Evolutionary conservation across 768 basidiomycete species (phyloP).

Genomic region (Porpolomopsis calyptriformis): DNA sequence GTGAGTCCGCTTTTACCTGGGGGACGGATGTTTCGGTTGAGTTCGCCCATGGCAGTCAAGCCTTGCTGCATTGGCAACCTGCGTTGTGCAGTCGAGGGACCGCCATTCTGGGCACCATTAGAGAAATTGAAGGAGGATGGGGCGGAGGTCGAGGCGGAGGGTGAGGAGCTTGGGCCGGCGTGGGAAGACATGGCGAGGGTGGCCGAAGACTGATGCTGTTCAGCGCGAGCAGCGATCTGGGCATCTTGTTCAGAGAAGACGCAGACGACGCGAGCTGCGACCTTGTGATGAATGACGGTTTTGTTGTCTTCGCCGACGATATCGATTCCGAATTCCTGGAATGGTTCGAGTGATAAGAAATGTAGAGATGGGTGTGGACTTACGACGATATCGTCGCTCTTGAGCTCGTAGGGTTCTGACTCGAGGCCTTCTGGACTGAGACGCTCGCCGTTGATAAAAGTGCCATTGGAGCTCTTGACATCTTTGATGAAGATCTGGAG

Average conservation of each 20-base stretch:
- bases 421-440: conserved; percentile 84
- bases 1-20: conserved; percentile 80
- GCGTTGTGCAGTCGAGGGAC: conserved; percentile 32
- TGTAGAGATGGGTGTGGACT: conserved; percentile 23
- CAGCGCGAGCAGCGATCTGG: conserved; percentile 57
- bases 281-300: conserved; percentile 97
- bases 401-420: conserved; percentile 87
- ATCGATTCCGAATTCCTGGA: conserved; percentile 96
- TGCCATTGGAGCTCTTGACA: conserved; percentile 96
- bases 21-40: conserved; percentile 58
- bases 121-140: conserved; percentile 30
- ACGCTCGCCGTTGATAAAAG: conserved; percentile 94
- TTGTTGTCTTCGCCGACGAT: conserved; percentile 98
- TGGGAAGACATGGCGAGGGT: conserved; percentile 9
- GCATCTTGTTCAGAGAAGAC: conserved; percentile 82
- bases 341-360: conserved; percentile 3
- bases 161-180: conserved; percentile 10
- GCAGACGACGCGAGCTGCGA: conserved; percentile 88
- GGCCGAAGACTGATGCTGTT: conserved; percentile 32
- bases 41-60: conserved; percentile 62
- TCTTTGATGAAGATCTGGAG: conserved; percentile 99
- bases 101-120: conserved; percentile 2
- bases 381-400: conserved; percentile 93
- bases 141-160: conserved; percentile 13
- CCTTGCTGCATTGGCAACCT: conserved; percentile 46